These are phyloP conservation scores for Cladosporium velox DNA, from an alignment of 2,329 filamentous ascomycete species.

Conservation along the genomic window DNA sequence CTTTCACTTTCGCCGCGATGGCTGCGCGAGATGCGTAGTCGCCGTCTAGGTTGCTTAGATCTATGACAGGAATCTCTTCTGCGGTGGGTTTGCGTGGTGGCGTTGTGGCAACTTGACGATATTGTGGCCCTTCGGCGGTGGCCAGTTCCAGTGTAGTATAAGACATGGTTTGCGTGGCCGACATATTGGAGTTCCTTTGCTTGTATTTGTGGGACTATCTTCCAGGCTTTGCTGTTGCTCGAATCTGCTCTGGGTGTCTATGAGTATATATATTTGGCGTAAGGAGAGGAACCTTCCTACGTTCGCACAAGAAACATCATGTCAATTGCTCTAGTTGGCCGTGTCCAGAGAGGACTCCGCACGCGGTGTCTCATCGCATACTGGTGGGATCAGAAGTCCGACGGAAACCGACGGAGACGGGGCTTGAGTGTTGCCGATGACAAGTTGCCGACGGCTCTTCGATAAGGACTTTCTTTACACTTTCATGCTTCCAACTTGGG, in stretches of 20 bases:
- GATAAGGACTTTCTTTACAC: neutral
- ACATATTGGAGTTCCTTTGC: neutral
- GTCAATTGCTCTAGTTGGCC: neutral
- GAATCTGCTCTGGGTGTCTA: neutral
- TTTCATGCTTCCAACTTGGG: neutral
- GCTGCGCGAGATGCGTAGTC: constrained; percentile 4
- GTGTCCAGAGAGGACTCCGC: neutral
- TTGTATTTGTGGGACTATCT: neutral
- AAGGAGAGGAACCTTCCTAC: neutral
- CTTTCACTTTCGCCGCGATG: constrained; percentile 2
- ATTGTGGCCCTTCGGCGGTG: neutral
- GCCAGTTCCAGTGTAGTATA: constrained; percentile 9
- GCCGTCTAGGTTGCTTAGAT: constrained; percentile 6
- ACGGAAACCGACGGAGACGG: constrained; percentile 1
- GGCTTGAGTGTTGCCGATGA: neutral
- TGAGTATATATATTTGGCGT: neutral
- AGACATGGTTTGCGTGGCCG: neutral
- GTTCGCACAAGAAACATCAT: neutral
- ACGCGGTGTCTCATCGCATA: neutral
- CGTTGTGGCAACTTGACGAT: constrained; percentile 5
- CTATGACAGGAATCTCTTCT: constrained; percentile 2
- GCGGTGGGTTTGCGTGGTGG: constrained; percentile 6
- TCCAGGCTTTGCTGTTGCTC: neutral
- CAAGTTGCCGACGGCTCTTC: neutral
- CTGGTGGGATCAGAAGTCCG: neutral